Evolutionary conservation across 1,284 basidiomycete genomes (phyloP).

Genomic region (Trametes pubescens): DNA sequence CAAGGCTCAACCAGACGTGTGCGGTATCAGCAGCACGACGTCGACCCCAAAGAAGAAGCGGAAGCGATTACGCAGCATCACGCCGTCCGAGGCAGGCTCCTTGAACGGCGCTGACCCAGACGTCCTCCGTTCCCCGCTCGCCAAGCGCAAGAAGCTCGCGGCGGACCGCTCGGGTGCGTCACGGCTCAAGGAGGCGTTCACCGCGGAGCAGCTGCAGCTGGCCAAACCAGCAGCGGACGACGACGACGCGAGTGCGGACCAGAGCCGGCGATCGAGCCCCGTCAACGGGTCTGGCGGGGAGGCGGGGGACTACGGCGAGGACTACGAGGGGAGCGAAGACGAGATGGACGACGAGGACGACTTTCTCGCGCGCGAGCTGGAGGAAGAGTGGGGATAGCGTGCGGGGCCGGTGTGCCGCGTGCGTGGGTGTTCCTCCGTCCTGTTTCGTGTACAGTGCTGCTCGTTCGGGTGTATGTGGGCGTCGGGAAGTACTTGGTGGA

Average conservation of each 20-base stretch:
- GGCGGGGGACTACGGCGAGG: constrained; percentile 50
- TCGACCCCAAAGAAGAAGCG: constrained; percentile 60
- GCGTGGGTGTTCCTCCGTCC: constrained; percentile 3
- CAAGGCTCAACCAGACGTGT: constrained; percentile 1
- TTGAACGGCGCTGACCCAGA: constrained; percentile 47
- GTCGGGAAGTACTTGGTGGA: constrained; percentile 11
- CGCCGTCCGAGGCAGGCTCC: constrained; percentile 63
- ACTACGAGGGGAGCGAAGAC: constrained; percentile 50
- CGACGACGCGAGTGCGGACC: constrained; percentile 33
- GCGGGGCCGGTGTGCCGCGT: neutral
- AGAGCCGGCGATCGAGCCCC: constrained; percentile 26
- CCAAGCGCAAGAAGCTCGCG: constrained; percentile 78
- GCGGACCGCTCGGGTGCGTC: constrained; percentile 69
- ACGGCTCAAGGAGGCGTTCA: constrained; percentile 70
- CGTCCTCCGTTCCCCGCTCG: constrained; percentile 69
- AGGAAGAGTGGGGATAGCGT: constrained; percentile 73
- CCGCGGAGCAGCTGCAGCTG: constrained; percentile 61
- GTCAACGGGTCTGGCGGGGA: constrained; percentile 40
- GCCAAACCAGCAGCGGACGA: constrained; percentile 5
- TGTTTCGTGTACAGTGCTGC: constrained; percentile 21
- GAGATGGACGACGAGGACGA: constrained; percentile 70
- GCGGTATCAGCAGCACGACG: constrained; percentile 47
- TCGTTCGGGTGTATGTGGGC: constrained; percentile 15
- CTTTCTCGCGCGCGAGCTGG: constrained; percentile 76
- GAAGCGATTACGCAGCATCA: constrained; percentile 75